Conservation (phyloP, 345 rosid species). For the Camelina laxa region DNA sequence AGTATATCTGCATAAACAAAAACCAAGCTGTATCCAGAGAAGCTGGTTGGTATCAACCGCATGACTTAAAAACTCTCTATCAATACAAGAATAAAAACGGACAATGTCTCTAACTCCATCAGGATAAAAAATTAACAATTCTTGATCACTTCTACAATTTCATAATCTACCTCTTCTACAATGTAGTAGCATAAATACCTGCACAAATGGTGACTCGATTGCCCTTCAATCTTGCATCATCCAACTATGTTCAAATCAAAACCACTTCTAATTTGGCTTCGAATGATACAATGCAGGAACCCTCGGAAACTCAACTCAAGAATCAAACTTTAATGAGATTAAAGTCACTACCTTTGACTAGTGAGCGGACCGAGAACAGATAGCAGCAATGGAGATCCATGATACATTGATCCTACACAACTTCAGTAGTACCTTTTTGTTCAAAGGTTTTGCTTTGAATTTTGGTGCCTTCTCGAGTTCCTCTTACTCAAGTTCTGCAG, state of each 20-base stretch:
- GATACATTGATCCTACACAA: neutral
- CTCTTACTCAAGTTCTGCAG: too few relatives aligned
- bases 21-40: constrained; percentile 47
- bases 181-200: neutral
- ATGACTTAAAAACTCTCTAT: too few relatives aligned
- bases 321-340: neutral
- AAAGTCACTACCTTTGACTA: neutral
- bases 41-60: neutral
- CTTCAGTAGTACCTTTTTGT: too few relatives aligned
- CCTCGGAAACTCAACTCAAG: neutral
- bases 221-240: neutral
- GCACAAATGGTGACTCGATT: neutral
- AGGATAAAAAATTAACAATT: neutral
- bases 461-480: too few relatives aligned
- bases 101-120: neutral
- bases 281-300: neutral
- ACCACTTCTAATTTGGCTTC: neutral
- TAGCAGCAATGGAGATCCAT: constrained; percentile 18
- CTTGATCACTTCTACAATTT: neutral
- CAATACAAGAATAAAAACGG: neutral
- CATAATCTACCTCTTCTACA: neutral
- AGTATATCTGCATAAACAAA: constrained; percentile 68
- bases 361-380: neutral
- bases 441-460: too few relatives aligned
- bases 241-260: too few relatives aligned